Conservation (phyloP, 2,329 filamentous ascomycete genomes). For the Hirsutella rhossiliensis region DNA sequence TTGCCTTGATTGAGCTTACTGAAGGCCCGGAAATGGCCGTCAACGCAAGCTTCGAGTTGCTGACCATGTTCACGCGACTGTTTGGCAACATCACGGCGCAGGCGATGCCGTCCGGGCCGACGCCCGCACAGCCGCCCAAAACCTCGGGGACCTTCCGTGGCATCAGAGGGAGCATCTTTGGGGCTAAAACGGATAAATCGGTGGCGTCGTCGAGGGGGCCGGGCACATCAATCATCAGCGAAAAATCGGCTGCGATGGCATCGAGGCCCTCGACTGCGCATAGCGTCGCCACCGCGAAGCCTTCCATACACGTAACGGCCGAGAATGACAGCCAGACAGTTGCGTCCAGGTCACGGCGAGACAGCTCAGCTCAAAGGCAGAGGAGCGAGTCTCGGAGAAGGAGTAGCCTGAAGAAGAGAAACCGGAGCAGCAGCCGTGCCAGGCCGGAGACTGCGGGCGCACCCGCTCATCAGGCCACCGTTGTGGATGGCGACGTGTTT, state of each 20-base stretch:
- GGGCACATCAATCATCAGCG: conserved; percentile 20
- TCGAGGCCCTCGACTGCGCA: conserved; percentile 27
- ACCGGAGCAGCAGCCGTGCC: conserved; percentile 35
- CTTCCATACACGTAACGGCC: conserved; percentile 66
- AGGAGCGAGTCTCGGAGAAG: conserved; percentile 36
- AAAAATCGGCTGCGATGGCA: conserved; percentile 21
- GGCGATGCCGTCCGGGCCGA: conserved; percentile 26
- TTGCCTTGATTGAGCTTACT: conserved; percentile 69
- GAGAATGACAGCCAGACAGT: conserved; percentile 35
- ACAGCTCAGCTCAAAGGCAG: conserved; percentile 21
- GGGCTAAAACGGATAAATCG: conserved; percentile 37
- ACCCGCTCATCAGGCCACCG: conserved; percentile 23
- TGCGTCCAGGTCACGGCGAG: conserved; percentile 19
- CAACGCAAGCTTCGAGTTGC: conserved; percentile 74
- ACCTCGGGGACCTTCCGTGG: conserved; percentile 62
- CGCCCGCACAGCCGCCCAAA: conserved; percentile 46
- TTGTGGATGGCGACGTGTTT: conserved; percentile 37
- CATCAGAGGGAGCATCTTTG: conserved; percentile 66
- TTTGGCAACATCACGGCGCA: conserved; percentile 51
- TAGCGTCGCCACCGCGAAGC: conserved; percentile 36
- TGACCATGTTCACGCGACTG: conserved; percentile 69
- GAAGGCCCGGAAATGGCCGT: conserved; percentile 80
- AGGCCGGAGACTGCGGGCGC: conserved; percentile 31
- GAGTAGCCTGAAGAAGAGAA: conserved; percentile 40
- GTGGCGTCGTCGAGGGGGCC: conserved; percentile 28